Evolutionary conservation across 768 basidiomycete genomes (phyloP), one percentile per base, ranked within the genome.

Genomic region (Gymnopilus junonius): DNA sequence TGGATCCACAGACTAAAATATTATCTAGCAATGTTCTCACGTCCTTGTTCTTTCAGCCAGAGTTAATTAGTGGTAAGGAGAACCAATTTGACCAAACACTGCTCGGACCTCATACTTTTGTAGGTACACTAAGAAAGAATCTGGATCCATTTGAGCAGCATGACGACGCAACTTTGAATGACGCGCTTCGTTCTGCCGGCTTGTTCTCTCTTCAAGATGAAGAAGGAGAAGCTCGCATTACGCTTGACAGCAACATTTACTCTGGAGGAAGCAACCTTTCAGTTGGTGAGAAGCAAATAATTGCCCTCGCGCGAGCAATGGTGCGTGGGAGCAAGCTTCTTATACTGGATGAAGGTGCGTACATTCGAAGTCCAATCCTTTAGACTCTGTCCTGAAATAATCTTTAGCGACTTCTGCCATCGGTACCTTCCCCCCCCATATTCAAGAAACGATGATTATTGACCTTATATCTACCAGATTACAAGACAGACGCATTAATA

Each of bases 41-140:
- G 20, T 62, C 61, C 4, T 75, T 58, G 77, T 87, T 58, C 34
- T 29, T 27, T 12, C 34, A 77, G 75, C 76, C 76, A 1, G 75
- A 76, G 65, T 67, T 77, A 2, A 57, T 77, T 8, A 74, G 75
- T 21, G 76, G 73, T 35, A 69, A 57, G 25, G 45, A 12, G 14
- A n/a, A 14, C 17, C 45, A 14, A 17, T 48, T 4, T 27, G 8
- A 27, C 14, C 14, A 15, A 14, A 2, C n/a, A 14, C 27, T 48
- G 6, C 14, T 15, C 11, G 10, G 14, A 25, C 10, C 14, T 27
- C n/a, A 45, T 12, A 5, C 10, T 48, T 27, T 48, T 12, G n/a
- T 25, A 54, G 53, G 54, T 27, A 55, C 54, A 32, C 39, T 55
- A 1, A 37, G 54, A 40, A 37, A 40, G 27, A 55, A 55, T 40